These are phyloP conservation scores for Inga leiocalycina DNA, from an alignment of 306 rosid species.

Conservation along the genomic window DNA sequence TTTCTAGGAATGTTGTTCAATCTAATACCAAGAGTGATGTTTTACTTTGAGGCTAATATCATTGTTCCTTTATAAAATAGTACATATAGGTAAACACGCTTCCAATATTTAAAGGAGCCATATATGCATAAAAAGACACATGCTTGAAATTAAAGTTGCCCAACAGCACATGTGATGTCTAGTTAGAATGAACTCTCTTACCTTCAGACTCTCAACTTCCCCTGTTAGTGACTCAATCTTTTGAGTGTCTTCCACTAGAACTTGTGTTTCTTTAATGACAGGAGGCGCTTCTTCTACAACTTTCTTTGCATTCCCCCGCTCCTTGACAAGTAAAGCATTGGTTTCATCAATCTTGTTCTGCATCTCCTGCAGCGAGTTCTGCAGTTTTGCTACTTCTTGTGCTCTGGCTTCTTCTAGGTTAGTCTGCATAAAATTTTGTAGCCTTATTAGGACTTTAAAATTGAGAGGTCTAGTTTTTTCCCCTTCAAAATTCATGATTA, in stretches of 20 bases:
- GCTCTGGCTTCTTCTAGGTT: constrained; percentile 83
- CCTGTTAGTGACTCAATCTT: constrained; percentile 57
- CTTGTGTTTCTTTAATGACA: constrained; percentile 71
- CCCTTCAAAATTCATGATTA: constrained; percentile 18
- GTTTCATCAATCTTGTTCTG: constrained; percentile 69
- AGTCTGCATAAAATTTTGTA: constrained; percentile 58
- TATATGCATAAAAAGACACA: constrained; percentile 18
- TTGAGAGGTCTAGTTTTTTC: constrained; percentile 11
- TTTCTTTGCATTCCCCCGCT: constrained; percentile 64
- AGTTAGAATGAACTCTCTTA: constrained; percentile 39
- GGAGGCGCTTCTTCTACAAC: constrained; percentile 71
- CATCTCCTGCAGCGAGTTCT: constrained; percentile 72
- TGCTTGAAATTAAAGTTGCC: constrained; percentile 30
- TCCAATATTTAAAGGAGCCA: constrained; percentile 24
- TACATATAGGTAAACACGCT: constrained; percentile 3
- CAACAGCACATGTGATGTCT: constrained; percentile 16
- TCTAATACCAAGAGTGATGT: constrained; percentile 1
- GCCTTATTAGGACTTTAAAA: constrained; percentile 29
- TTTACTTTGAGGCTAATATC: constrained; percentile 8
- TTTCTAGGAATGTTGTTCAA: constrained; percentile 10
- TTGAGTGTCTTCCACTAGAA: constrained; percentile 75
- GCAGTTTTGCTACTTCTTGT: constrained; percentile 74
- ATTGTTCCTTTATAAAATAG: background rate
- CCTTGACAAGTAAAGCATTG: constrained; percentile 63
- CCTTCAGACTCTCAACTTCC: constrained; percentile 75